Base-by-base conservation (phyloP, 805 yeast genomes). In the Teunomyces gatunensis region DNA sequence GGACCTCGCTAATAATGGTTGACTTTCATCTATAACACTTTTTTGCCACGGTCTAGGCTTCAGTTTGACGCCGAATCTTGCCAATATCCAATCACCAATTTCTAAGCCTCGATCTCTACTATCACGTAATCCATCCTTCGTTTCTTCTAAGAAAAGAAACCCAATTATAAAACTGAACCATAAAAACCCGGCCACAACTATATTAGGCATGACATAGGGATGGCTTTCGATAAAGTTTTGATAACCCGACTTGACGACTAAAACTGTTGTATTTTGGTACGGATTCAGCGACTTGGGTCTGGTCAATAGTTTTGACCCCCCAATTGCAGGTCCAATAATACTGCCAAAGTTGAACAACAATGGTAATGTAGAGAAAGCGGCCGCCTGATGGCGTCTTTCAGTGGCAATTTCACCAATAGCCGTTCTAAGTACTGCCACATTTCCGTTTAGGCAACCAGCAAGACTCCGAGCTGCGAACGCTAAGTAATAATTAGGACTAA, bases 181-280 rank as follows among this genome's bases (percentile, higher is more conserved):
- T 25, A 69, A 54, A 25, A 67, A 57, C 2, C 42, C 11, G 3
- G 69, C 59, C 21, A 71, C 74, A 5, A 63, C 69, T 2, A 71
- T 52, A 48, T 69, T 71, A 12, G 74, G 66, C 34, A 70, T 55
- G 0, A 75, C 75, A 44, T 71, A 71, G 3, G 76, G 76, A 47
- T 65, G 54, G 15, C 54, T 57, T 11, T 55, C 49, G 13, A 69
- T 46, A 44, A 71, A 68, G 10, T 40, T 37, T 20, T 67, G 68
- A 48, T 70, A 64, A 20, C 18, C 20, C 15, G 29, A 21, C 18
- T 51, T 39, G 12, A 49, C 49, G 4, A 13, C 18, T 4, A 32
- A 7, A 5, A 46, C 21, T 11, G 29, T 21, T 6, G 29, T 20
- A n/a, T 37, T 37, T 18, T 52, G 41, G 44, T 47, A 59, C 1